These are phyloP conservation scores for Yamadazyma kitorensis DNA, from an alignment of 805 yeast genomes.

Conservation along the genomic window DNA sequence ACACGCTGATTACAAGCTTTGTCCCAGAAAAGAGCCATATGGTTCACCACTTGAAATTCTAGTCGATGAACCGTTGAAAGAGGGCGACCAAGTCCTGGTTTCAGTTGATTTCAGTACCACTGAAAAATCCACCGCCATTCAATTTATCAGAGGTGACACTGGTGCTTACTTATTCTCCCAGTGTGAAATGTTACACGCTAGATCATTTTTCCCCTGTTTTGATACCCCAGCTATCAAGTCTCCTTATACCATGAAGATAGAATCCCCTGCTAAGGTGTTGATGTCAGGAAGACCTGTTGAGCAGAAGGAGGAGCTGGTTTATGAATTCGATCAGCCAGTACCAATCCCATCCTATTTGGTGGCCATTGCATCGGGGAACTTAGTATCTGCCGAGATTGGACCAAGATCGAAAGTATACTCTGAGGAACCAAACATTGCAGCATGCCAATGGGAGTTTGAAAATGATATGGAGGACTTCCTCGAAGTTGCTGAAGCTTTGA, in stretches of 20 bases:
- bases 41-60: slow-evolving; percentile 26
- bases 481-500: slow-evolving; percentile 30
- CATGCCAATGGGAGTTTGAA: slow-evolving; percentile 35
- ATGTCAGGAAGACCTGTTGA: slow-evolving; percentile 29
- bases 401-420: slow-evolving; percentile 32
- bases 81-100: too few relatives aligned
- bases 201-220: slow-evolving; percentile 35
- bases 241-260: slow-evolving; percentile 22
- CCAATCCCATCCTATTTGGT: slow-evolving; percentile 36
- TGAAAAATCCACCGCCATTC: slow-evolving; percentile 30
- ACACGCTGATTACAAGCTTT: slow-evolving; percentile 9
- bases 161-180: slow-evolving; percentile 36
- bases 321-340: slow-evolving; percentile 29
- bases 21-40: slow-evolving; percentile 15
- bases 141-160: slow-evolving; percentile 31
- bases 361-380: slow-evolving; percentile 33
- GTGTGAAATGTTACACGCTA: slow-evolving; percentile 36
- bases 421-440: slow-evolving; percentile 24
- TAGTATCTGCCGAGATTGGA: slow-evolving; percentile 28
- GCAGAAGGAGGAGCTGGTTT: slow-evolving; percentile 11
- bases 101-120: slow-evolving; percentile 28
- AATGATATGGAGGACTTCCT: slow-evolving; percentile 33
- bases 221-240: slow-evolving; percentile 35
- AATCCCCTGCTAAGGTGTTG: slow-evolving; percentile 23
- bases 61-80: too few relatives aligned